Percentiles rank a stretch among this genome's conserved stretches.
Conservation (phyloP, 768 basidiomycete species). For the Sarcomyxa edulis region DNA sequence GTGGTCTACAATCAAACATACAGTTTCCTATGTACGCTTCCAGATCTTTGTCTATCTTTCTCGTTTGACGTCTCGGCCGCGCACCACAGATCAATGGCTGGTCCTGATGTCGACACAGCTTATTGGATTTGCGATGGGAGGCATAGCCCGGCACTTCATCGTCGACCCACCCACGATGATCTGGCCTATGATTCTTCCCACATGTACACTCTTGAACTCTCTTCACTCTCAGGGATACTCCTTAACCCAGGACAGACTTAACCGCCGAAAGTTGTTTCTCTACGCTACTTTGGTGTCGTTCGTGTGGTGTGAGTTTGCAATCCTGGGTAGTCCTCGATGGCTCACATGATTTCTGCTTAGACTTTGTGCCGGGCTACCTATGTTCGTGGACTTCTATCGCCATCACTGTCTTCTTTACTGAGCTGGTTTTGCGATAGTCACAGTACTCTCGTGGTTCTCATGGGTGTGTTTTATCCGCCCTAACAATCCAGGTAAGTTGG, state of each 20-base stretch:
- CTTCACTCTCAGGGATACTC: slow-evolving; percentile 64
- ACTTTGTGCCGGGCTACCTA: slow-evolving; percentile 36
- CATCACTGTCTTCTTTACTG: not conserved
- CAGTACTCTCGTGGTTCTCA: slow-evolving; percentile 50
- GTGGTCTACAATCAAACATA: slow-evolving; percentile 59
- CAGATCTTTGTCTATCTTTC: not conserved
- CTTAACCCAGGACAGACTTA: no score
- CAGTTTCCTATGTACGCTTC: slow-evolving; percentile 47
- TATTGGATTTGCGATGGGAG: slow-evolving; percentile 76
- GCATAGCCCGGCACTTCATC: slow-evolving; percentile 64
- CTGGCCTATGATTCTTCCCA: slow-evolving; percentile 69
- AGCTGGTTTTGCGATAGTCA: slow-evolving; percentile 22
- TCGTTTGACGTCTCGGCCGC: not conserved
- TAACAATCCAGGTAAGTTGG: slow-evolving; percentile 34
- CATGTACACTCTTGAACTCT: slow-evolving; percentile 71
- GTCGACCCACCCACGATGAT: slow-evolving; percentile 60
- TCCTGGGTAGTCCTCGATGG: slow-evolving; percentile 16
- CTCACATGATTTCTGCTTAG: slow-evolving; percentile 23
- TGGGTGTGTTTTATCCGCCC: slow-evolving; percentile 55
- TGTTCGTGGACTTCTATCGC: slow-evolving; percentile 20
- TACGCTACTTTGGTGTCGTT: slow-evolving; percentile 51
- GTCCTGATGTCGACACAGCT: slow-evolving; percentile 63
- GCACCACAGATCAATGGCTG: slow-evolving; percentile 60
- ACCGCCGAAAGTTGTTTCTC: slow-evolving; percentile 68
- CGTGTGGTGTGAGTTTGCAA: slow-evolving; percentile 46